These are phyloP conservation scores for Candida succiphila DNA, from an alignment of 805 yeast species.

Conservation along the genomic window DNA sequence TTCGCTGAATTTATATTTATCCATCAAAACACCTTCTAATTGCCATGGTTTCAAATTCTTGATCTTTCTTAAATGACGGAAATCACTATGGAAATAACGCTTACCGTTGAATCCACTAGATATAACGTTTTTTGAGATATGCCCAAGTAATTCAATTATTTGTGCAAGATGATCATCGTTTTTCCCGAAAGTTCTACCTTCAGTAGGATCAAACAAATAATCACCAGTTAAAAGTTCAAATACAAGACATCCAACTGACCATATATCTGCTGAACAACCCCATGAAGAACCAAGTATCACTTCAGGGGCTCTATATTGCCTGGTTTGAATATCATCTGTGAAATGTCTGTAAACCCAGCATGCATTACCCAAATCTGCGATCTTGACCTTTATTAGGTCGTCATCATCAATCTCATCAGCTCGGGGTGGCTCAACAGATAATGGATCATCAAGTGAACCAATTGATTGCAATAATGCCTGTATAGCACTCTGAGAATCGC, in stretches of 20 bases:
- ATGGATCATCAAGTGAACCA: conserved; percentile 18
- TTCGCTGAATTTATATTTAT: conserved; percentile 70
- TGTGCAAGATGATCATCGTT: conserved; percentile 97
- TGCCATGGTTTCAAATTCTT: conserved; percentile 86
- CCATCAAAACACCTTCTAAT: conserved; percentile 65
- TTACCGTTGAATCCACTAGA: conserved; percentile 52
- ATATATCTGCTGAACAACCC: conserved; percentile 93
- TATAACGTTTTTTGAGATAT: conserved; percentile 44
- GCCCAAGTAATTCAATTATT: conserved; percentile 54
- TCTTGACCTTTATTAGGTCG: conserved; percentile 65
- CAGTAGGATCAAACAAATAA: conserved; percentile 83
- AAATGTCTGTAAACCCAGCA: conserved; percentile 75
- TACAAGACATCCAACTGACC: conserved; percentile 91
- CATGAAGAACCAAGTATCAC: conserved; percentile 70
- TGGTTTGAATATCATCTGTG: conserved; percentile 82
- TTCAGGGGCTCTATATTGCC: conserved; percentile 92
- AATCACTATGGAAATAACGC: conserved; percentile 23
- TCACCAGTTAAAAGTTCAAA: conserved; percentile 94
- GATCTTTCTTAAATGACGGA: conserved; percentile 55
- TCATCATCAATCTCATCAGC: conserved; percentile 26
- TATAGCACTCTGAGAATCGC: conserved; percentile 20
- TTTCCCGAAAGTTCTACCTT: conserved; percentile 65
- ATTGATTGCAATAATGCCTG: conserved; percentile 12
- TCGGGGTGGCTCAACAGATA: conserved; percentile 23
- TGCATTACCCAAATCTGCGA: conserved; percentile 92